Evolutionary conservation across 2,329 filamentous ascomycete species (phyloP).

Genomic region (Stachybotrys echinatus): DNA sequence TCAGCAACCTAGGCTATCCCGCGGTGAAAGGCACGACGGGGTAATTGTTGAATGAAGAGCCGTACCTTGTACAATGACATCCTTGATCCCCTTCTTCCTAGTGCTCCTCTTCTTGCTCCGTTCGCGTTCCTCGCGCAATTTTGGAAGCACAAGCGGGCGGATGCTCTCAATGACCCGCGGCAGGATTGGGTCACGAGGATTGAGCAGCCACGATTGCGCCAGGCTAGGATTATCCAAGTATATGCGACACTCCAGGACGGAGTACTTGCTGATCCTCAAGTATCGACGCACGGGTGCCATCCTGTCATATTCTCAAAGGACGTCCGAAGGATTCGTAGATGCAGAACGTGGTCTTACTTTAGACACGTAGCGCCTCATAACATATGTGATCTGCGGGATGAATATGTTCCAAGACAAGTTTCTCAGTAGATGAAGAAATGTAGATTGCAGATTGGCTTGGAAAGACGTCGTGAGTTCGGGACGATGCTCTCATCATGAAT

Average conservation of each 20-base stretch:
- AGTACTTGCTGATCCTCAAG: slow-evolving; percentile 85
- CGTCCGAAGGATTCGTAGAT: slow-evolving; percentile 1
- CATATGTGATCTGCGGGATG: background rate
- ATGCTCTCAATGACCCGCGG: slow-evolving; percentile 80
- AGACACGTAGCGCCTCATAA: background rate
- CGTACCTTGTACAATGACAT: slow-evolving; percentile 74
- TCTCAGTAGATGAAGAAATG: too few species aligned
- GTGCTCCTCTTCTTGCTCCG: slow-evolving; percentile 54
- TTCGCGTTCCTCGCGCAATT: slow-evolving; percentile 79
- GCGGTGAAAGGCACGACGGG: background rate
- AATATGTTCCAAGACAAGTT: background rate
- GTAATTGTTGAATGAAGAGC: background rate
- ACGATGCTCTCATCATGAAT: too few species aligned
- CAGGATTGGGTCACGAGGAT: slow-evolving; percentile 69
- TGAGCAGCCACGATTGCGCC: slow-evolving; percentile 77
- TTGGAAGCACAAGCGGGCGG: slow-evolving; percentile 80
- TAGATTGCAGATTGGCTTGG: too few species aligned
- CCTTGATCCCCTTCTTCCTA: slow-evolving; percentile 79
- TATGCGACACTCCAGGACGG: slow-evolving; percentile 93
- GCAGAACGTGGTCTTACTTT: background rate
- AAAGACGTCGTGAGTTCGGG: too few species aligned
- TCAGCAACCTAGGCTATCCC: too few species aligned
- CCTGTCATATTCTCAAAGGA: background rate
- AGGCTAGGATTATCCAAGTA: slow-evolving; percentile 90
- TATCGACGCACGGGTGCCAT: slow-evolving; percentile 92